Percentiles rank a stretch among this genome's conserved stretches.
phyloP scores from a whole-genome alignment of 768 basidiomycete genomes.

The Xerocomellus chrysenteron region DNA sequence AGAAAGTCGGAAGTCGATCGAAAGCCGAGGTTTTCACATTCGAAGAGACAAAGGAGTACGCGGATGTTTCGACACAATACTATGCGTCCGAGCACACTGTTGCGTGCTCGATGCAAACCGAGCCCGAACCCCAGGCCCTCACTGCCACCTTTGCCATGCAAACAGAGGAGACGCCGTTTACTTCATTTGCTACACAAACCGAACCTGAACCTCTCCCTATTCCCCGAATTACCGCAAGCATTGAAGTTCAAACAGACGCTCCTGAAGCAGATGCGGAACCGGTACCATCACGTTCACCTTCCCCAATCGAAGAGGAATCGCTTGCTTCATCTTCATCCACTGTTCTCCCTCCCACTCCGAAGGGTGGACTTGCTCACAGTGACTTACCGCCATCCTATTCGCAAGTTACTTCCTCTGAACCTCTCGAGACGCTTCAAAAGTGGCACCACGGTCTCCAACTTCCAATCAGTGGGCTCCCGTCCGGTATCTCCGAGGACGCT shows the following conservation, averaged over 20 bases:
- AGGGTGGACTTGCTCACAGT: slow-evolving; percentile 36
- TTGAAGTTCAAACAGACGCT: slow-evolving; percentile 65
- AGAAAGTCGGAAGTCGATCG: slow-evolving; percentile 70
- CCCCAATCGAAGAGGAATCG: slow-evolving; percentile 49
- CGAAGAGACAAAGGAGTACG: slow-evolving; percentile 73
- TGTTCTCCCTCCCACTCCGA: slow-evolving; percentile 68
- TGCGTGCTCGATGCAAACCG: slow-evolving; percentile 57
- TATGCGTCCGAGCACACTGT: slow-evolving; percentile 53
- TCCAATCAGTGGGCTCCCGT: slow-evolving; percentile 42
- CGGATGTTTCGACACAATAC: slow-evolving; percentile 72
- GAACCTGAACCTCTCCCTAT: slow-evolving; percentile 34
- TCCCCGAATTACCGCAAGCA: slow-evolving; percentile 40
- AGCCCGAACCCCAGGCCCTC: slow-evolving; percentile 50
- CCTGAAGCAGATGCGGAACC: slow-evolving; percentile 30
- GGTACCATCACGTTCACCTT: slow-evolving; percentile 43
- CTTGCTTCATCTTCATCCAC: slow-evolving; percentile 75
- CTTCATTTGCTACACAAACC: slow-evolving; percentile 38
- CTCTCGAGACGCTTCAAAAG: slow-evolving; percentile 59
- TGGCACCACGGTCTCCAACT: slow-evolving; percentile 64
- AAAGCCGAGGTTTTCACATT: slow-evolving; percentile 43
- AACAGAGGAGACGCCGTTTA: slow-evolving; percentile 42
- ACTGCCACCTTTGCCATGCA: slow-evolving; percentile 53
- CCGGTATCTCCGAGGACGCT: slow-evolving; percentile 64
- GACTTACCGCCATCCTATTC: slow-evolving; percentile 78
- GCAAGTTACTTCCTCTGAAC: slow-evolving; percentile 51